phyloP scores from a whole-genome alignment of 345 rosid species.

The Eucalyptus marginata region DNA sequence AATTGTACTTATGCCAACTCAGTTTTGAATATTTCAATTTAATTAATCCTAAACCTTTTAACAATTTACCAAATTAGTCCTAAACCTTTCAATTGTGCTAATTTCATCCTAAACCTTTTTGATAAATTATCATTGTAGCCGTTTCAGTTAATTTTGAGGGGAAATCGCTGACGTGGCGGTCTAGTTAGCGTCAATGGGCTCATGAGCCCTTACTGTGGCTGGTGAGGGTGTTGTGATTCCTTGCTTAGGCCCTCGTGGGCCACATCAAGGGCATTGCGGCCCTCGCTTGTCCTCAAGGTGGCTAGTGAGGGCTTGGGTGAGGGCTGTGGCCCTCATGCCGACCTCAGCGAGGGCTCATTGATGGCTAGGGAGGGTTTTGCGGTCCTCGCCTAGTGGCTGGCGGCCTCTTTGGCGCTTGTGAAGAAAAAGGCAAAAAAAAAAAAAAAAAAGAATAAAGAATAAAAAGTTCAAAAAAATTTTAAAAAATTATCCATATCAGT shows the following conservation, averaged over 20 bases:
- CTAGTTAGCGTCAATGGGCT: no score
- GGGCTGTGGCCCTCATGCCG: fast-evolving
- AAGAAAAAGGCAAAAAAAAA: background rate
- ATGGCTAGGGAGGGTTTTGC: fast-evolving
- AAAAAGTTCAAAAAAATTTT: background rate
- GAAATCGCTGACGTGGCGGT: fast-evolving
- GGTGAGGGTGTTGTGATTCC: no score
- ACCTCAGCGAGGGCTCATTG: fast-evolving
- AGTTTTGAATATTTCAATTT: fast-evolving
- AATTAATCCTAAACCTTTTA: fast-evolving
- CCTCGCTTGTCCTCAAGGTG: fast-evolving
- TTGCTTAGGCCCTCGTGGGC: fast-evolving
- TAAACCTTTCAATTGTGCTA: background rate
- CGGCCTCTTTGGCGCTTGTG: fast-evolving
- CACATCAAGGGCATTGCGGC: fast-evolving
- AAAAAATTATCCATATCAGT: background rate
- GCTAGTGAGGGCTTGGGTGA: fast-evolving
- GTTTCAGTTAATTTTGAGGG: fast-evolving
- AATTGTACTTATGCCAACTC: no score
- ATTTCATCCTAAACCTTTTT: background rate
- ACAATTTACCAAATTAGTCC: background rate
- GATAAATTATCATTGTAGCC: background rate
- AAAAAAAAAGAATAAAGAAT: background rate
- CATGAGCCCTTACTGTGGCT: fast-evolving
- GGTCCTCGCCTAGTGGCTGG: fast-evolving